phyloP scores from a whole-genome alignment of 2,329 filamentous ascomycete genomes.

The Bipolaris bicolor region DNA sequence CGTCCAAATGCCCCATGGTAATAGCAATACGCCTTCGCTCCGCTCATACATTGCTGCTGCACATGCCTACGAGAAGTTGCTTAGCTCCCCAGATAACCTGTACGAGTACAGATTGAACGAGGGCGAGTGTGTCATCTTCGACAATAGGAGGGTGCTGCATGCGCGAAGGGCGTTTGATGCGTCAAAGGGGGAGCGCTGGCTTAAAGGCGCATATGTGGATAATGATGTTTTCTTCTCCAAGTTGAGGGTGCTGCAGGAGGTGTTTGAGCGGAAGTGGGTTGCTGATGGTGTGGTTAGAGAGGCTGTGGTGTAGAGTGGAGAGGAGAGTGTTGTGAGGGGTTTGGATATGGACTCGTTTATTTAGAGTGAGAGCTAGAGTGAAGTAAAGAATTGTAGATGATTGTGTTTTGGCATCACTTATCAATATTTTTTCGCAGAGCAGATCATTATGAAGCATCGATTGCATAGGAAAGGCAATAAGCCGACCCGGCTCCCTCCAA shows the following conservation, averaged over 20 bases:
- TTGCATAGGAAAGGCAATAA: too few species aligned
- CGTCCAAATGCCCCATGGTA: slow-evolving; percentile 49
- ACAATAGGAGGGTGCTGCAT: slow-evolving; percentile 85
- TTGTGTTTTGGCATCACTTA: not conserved
- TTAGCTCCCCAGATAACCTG: slow-evolving; percentile 65
- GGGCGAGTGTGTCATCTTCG: slow-evolving; percentile 92
- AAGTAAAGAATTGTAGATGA: too few species aligned
- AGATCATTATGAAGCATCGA: too few species aligned
- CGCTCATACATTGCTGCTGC: slow-evolving; percentile 52
- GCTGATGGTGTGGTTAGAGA: slow-evolving; percentile 44
- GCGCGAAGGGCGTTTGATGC: slow-evolving; percentile 78
- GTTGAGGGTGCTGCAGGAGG: slow-evolving; percentile 53
- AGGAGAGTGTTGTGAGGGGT: not conserved
- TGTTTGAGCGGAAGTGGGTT: slow-evolving; percentile 39
- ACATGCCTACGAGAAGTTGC: slow-evolving; percentile 61
- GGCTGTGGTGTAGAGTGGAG: slow-evolving; percentile 7
- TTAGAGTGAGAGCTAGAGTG: too few species aligned
- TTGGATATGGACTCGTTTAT: not conserved
- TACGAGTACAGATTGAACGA: slow-evolving; percentile 75
- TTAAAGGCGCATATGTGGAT: slow-evolving; percentile 85
- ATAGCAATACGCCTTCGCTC: slow-evolving; percentile 34
- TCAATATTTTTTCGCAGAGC: not conserved
- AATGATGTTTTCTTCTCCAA: slow-evolving; percentile 64
- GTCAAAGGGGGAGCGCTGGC: slow-evolving; percentile 72
- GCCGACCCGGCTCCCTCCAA: too few species aligned